These are phyloP conservation scores for Ceratobasidium sp. DNA, from an alignment of 1,284 basidiomycete species.

Conservation along the genomic window DNA sequence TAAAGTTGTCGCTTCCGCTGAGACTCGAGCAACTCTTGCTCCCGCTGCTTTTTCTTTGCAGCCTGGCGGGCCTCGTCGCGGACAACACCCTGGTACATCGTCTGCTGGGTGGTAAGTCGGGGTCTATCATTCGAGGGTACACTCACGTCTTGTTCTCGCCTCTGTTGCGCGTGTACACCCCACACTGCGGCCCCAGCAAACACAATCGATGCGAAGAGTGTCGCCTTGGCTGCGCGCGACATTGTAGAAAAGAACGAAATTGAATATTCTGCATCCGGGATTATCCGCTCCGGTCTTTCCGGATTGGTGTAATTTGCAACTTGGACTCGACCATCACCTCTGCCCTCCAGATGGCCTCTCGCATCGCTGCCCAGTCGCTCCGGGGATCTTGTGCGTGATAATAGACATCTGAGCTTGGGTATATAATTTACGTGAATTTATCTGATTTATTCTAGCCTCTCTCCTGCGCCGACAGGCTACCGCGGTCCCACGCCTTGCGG, in stretches of 20 bases:
- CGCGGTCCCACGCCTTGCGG: slow-evolving; percentile 55
- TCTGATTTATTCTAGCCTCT: slow-evolving; percentile 47
- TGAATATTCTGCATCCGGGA: slow-evolving; percentile 32
- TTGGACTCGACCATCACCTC: slow-evolving; percentile 31
- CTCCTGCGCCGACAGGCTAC: slow-evolving; percentile 53
- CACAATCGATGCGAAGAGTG: slow-evolving; percentile 77
- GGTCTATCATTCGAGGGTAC: slow-evolving; percentile 10
- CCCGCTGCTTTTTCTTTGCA: slow-evolving; percentile 73
- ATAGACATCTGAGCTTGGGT: not conserved
- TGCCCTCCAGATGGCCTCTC: slow-evolving; percentile 57
- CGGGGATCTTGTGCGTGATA: slow-evolving; percentile 55
- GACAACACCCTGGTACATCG: slow-evolving; percentile 91
- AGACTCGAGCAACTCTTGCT: slow-evolving; percentile 58
- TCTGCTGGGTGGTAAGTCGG: slow-evolving; percentile 61
- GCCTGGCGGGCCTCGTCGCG: slow-evolving; percentile 85
- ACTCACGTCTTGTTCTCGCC: slow-evolving; percentile 84
- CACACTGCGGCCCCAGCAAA: slow-evolving; percentile 83
- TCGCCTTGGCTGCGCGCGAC: slow-evolving; percentile 82
- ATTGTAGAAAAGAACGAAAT: slow-evolving; percentile 58
- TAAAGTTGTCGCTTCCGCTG: slow-evolving; percentile 74
- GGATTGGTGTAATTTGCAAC: slow-evolving; percentile 44
- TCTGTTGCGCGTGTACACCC: slow-evolving; percentile 93
- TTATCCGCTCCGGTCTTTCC: slow-evolving; percentile 20
- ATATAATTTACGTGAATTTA: slow-evolving; percentile 20
- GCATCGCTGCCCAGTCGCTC: slow-evolving; percentile 59